phyloP scores from a whole-genome alignment of 257 asterid species.

The Echium plantagineum region DNA sequence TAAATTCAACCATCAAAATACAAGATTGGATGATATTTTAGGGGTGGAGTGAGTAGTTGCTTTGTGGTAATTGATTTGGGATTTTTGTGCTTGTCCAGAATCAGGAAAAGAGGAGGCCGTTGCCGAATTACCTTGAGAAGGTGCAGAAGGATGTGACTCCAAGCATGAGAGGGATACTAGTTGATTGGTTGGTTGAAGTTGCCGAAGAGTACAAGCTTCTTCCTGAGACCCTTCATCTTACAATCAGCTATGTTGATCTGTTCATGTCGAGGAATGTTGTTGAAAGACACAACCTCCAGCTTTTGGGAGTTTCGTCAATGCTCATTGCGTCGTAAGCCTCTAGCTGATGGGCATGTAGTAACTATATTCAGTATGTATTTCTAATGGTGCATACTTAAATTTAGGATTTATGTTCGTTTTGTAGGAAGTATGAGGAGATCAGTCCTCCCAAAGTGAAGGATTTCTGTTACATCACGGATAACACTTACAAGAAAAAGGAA shows the following conservation, averaged over 20 bases:
- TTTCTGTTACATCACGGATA: conserved; percentile 71
- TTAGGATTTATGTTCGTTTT: conserved; percentile 1
- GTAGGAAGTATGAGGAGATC: conserved; percentile 88
- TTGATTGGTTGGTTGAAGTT: conserved; percentile 93
- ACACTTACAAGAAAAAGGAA: conserved; percentile 49
- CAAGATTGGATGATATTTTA: too few relatives aligned
- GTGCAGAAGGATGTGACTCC: conserved; percentile 67
- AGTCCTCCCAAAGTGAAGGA: conserved; percentile 68
- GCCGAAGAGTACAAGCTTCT: conserved; percentile 85
- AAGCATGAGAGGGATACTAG: conserved; percentile 77
- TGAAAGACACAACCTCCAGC: conserved; percentile 68
- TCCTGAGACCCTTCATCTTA: conserved; percentile 55
- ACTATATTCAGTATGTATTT: neutral
- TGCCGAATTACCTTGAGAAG: conserved; percentile 43
- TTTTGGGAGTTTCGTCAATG: conserved; percentile 94
- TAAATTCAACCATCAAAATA: too few relatives aligned
- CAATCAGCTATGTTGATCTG: conserved; percentile 63
- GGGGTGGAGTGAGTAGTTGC: neutral
- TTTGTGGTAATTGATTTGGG: conserved; percentile 2
- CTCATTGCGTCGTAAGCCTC: conserved; percentile 85
- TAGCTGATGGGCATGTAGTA: neutral
- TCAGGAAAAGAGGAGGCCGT: conserved; percentile 51
- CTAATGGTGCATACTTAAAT: conserved; percentile 1
- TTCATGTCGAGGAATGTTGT: conserved; percentile 43
- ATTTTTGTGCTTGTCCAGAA: conserved; percentile 20